Evolutionary conservation across 768 basidiomycete species (phyloP).

Genomic region (Erythrobasidium yunnanense): DNA sequence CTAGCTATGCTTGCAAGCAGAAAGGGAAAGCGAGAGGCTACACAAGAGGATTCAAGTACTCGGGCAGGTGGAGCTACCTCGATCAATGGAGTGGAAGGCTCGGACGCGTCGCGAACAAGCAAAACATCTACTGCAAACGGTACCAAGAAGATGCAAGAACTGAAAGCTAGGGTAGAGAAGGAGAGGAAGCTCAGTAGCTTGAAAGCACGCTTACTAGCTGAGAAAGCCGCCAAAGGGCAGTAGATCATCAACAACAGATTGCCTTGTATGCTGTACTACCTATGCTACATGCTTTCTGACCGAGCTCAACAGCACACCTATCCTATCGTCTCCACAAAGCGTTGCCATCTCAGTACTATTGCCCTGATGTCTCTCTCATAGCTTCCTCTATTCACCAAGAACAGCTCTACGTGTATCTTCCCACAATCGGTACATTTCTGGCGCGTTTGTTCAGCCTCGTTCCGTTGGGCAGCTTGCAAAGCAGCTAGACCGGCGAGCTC

Average conservation of each 20-base stretch:
- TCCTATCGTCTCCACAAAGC: conserved; percentile 3
- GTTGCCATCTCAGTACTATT: conserved; percentile 22
- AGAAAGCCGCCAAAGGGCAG: not conserved
- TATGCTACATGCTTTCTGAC: conserved; percentile 10
- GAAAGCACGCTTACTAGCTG: not conserved
- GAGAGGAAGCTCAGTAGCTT: not conserved
- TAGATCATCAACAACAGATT: not conserved
- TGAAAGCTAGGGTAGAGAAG: not conserved
- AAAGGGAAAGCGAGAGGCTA: too few species aligned
- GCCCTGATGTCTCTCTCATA: conserved; percentile 17
- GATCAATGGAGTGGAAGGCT: too few species aligned
- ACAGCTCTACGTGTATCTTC: conserved; percentile 27
- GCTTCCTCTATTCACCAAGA: conserved; percentile 23
- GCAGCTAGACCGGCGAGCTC: conserved; percentile 25
- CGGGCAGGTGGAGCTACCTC: too few species aligned
- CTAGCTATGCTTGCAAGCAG: not conserved
- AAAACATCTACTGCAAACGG: too few species aligned
- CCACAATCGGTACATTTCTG: conserved; percentile 23
- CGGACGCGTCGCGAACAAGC: too few species aligned
- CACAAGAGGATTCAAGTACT: not conserved
- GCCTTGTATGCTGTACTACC: too few species aligned
- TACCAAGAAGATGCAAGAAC: not conserved
- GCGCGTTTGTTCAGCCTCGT: not conserved
- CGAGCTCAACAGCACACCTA: not conserved
- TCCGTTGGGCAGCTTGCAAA: not conserved